phyloP scores from a whole-genome alignment of 2,329 filamentous ascomycete genomes.

The Colletotrichum falcatum region DNA sequence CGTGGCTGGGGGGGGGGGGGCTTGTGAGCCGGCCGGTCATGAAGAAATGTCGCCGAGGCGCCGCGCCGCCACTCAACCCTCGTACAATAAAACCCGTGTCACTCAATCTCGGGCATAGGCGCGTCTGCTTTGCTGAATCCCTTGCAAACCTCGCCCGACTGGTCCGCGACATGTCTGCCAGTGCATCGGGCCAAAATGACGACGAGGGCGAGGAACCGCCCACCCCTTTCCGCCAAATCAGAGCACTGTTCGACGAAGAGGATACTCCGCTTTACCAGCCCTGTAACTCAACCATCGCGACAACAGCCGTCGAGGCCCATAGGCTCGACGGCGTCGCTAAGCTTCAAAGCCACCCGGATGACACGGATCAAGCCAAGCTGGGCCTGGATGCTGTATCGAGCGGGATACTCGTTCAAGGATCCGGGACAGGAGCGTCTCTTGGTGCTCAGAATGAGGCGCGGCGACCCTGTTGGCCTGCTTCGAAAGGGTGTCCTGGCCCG shows the following conservation, averaged over 20 bases:
- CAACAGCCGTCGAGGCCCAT: slow-evolving; percentile 62
- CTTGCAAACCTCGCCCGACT: too few relatives aligned
- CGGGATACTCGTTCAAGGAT: slow-evolving; percentile 70
- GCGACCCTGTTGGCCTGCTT: slow-evolving; percentile 62
- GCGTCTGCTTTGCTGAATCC: not conserved
- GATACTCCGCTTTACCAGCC: slow-evolving; percentile 74
- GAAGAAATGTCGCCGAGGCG: not conserved
- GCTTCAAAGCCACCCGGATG: slow-evolving; percentile 67
- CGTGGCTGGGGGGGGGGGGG: not conserved
- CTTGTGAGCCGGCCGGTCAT: not conserved
- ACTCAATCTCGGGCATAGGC: too few relatives aligned
- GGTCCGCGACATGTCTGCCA: not conserved
- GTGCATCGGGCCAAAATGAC: not conserved
- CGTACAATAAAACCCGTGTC: not conserved
- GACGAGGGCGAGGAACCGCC: not conserved
- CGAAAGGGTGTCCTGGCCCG: slow-evolving; percentile 49
- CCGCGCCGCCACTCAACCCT: not conserved
- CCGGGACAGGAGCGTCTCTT: slow-evolving; percentile 65
- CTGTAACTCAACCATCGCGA: slow-evolving; percentile 65
- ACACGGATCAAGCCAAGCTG: slow-evolving; percentile 75
- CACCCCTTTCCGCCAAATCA: slow-evolving; percentile 58
- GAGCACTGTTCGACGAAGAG: slow-evolving; percentile 60
- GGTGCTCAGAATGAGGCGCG: slow-evolving; percentile 66
- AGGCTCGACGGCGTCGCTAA: slow-evolving; percentile 64
- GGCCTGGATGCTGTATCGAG: slow-evolving; percentile 74